Base-by-base conservation (phyloP, 2,329 filamentous ascomycete genomes). In the Scedosporium boydii region DNA sequence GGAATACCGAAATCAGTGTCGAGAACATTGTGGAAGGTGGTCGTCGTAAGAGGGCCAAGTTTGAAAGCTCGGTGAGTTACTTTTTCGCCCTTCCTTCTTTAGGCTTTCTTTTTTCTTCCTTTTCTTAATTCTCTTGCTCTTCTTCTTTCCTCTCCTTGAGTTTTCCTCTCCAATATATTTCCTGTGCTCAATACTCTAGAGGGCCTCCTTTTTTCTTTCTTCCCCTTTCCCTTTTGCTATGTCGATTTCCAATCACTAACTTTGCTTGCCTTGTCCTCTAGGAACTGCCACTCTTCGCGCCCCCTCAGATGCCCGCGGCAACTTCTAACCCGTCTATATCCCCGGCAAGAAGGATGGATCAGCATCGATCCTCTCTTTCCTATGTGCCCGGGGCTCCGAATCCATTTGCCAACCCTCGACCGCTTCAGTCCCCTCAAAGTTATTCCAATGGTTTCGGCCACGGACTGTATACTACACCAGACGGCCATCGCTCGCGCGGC, bases 11-110 rank as follows among this genome's bases (percentile, higher is more conserved):
- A 69, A 99, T 99, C 71, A 98, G 93, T 73, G 86, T 97, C 68
- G 93, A 97, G 69, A 99, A 99, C 73, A 98, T 99, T 75, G 90
- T 99, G 65, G 93, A 98, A 76, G 95, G 96, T 71, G 93, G 93
- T 68, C 88, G 95, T 75, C 88, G 95, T 72, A 97, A 98, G 81
- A 87, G 92, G 71, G 91, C 93, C 70, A 97, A 96, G 76, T 89
- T 89, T 78, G 93, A 98, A 75, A 98, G 93, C 79, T 97, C 93
- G 76, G 93, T 98, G 88, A 87, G 93, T 67, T 67, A 46, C 16
- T 29, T 60, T 59, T 29, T 9, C 7, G 29, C 51, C 57, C 27
- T 42, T 58, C 21, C 3, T 27, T n/a, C 14, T n/a, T 82, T 62
- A 23, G 21, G 27, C 46, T 58, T 55, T 60, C 60, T 21, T 48